Evolutionary conservation across 2,329 filamentous ascomycete species (phyloP), one percentile per base, ranked within the genome.

Genomic region (Aureobasidium namibiae): DNA sequence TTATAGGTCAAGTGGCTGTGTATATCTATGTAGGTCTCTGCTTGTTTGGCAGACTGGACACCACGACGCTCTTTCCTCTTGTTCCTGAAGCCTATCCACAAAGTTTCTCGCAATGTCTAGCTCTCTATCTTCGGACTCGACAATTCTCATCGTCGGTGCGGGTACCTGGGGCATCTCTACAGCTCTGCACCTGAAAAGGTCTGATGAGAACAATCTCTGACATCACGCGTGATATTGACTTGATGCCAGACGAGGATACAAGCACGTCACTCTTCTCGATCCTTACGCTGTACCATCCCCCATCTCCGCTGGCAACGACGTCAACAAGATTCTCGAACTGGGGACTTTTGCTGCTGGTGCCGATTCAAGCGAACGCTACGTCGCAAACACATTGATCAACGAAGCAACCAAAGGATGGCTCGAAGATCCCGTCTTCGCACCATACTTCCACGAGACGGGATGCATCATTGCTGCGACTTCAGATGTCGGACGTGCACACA

Each of bases 221-320:
- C 33, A 13, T 16, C 7, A 16, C 33, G 11, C 14, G 79, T 36
- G 31, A 78, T 78, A 23, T 70, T 80, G 26, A 74, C 80, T 63
- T 71, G 81, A 5, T 75, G 77, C 23, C 73, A 53, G 78, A 36
- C 70, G 74, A 59, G 78, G 78, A 44, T 80, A 80, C 64, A 72
- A 71, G 39, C 73, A 77, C 61, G 72, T 82, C 58, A 78, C 72
- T 5, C 74, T 80, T 4, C 69, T 82, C 9, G 78, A 80, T 61
- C 73, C 74, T 0, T 73, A 78, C 59, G 69, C 69, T 0, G 73
- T 78, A 3, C 77, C 78, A 1, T 79, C 76, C 4, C 67, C 70
- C 9, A 76, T 78, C 53, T 75, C 77, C 13, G 77, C 77, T 3
- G 77, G 77, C 14, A 78, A 78, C 67, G 78, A 80, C 63, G 68